These are phyloP conservation scores for Metschnikowia anglica DNA, from an alignment of 805 yeast species.

Conservation along the genomic window DNA sequence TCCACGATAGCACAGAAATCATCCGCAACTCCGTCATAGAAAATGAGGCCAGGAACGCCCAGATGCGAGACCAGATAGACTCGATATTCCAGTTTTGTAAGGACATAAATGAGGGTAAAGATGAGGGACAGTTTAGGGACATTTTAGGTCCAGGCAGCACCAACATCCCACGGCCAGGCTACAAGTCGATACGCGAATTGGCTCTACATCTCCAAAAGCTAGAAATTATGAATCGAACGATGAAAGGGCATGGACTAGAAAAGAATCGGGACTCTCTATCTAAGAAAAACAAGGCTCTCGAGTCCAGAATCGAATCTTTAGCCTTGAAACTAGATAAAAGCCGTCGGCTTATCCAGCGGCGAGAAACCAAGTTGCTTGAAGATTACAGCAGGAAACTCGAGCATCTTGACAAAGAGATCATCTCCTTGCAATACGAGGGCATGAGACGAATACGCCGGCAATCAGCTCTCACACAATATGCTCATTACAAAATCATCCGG, in stretches of 20 bases:
- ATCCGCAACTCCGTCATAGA: slow-evolving; percentile 27
- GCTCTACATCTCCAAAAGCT: slow-evolving; percentile 34
- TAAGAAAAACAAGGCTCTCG: slow-evolving; percentile 2
- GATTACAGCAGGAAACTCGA: slow-evolving; percentile 11
- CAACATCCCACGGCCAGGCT: slow-evolving; percentile 8
- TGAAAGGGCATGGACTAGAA: slow-evolving; percentile 14
- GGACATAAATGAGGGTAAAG: slow-evolving; percentile 12
- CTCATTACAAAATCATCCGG: slow-evolving; percentile 27
- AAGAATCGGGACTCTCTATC: slow-evolving; percentile 6
- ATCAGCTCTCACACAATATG: slow-evolving; percentile 23
- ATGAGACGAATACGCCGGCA: slow-evolving; percentile 27
- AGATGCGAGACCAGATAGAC: slow-evolving; percentile 27
- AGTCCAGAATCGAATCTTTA: slow-evolving; percentile 2
- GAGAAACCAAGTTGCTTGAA: slow-evolving; percentile 2
- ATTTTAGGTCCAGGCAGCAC: too few species aligned
- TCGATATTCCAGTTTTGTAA: slow-evolving; percentile 24
- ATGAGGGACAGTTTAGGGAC: too few species aligned
- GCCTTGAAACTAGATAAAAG: slow-evolving; percentile 1
- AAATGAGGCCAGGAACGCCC: slow-evolving; percentile 26
- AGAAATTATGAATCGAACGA: slow-evolving; percentile 20
- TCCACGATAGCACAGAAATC: slow-evolving; percentile 21
- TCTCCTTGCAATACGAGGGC: slow-evolving; percentile 12
- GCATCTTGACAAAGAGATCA: slow-evolving; percentile 8
- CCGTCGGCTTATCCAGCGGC: not conserved
- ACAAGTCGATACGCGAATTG: slow-evolving; percentile 22